phyloP scores from a whole-genome alignment of 441 rosid genomes.

The Viola pubescens region DNA sequence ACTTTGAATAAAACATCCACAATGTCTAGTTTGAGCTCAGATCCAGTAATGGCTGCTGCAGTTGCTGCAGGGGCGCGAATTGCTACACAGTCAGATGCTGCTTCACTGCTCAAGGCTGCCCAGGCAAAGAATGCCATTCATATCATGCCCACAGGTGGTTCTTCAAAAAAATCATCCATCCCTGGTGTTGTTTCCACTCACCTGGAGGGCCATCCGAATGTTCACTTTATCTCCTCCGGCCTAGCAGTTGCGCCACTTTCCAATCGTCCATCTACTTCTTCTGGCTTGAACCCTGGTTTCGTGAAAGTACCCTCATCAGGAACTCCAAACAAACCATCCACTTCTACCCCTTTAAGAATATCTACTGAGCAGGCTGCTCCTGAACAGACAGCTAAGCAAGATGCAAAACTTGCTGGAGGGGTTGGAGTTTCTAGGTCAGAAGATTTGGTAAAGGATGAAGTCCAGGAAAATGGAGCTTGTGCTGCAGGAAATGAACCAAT shows the following conservation, averaged over 20 bases:
- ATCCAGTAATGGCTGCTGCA: slow-evolving; percentile 70
- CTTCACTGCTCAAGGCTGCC: slow-evolving; percentile 55
- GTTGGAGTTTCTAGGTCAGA: slow-evolving; percentile 19
- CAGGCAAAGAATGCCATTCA: slow-evolving; percentile 58
- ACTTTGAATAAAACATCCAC: slow-evolving; percentile 26
- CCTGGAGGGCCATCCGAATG: slow-evolving; percentile 31
- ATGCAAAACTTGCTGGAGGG: slow-evolving; percentile 23
- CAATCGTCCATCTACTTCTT: slow-evolving; percentile 23
- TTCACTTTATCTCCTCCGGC: slow-evolving; percentile 24
- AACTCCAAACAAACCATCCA: slow-evolving; percentile 26
- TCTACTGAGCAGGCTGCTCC: slow-evolving; percentile 28
- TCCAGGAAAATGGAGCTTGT: slow-evolving; percentile 26
- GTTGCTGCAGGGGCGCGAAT: slow-evolving; percentile 86
- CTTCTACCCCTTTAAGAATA: slow-evolving; percentile 15
- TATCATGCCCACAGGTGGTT: slow-evolving; percentile 40
- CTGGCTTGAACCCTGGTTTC: slow-evolving; percentile 23
- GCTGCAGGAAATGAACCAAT: slow-evolving; percentile 17
- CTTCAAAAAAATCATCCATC: slow-evolving; percentile 31
- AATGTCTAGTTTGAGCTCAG: slow-evolving; percentile 32
- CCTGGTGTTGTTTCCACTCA: slow-evolving; percentile 33
- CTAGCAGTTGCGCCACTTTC: slow-evolving; percentile 26
- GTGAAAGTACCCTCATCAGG: slow-evolving; percentile 31
- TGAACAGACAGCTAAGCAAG: slow-evolving; percentile 31
- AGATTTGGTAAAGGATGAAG: slow-evolving; percentile 25
- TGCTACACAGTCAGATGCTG: slow-evolving; percentile 53